Evolutionary conservation across 108 stramenopile species (phyloP).

Genomic region (Skeletonema tropicum): DNA sequence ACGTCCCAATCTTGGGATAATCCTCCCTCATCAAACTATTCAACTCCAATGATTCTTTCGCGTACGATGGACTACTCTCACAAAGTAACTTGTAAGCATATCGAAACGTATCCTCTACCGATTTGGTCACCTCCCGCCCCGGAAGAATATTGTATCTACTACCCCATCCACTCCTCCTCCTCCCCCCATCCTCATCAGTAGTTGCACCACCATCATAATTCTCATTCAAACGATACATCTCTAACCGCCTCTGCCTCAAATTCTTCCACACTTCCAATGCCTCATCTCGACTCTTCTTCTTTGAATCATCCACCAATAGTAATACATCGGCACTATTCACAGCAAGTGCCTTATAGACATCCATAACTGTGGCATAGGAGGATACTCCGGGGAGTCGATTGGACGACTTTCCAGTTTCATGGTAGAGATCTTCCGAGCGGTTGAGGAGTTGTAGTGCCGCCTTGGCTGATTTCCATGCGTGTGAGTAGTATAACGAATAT

Average conservation of each 20-base stretch:
- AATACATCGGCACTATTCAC: conserved; percentile 7
- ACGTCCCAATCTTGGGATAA: conserved; percentile 28
- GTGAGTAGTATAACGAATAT: background rate
- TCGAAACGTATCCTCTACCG: conserved; percentile 36
- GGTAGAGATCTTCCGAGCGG: conserved; percentile 40
- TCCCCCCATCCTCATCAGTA: no score
- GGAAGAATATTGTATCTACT: conserved; percentile 20
- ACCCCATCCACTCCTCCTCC: background rate
- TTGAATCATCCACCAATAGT: conserved; percentile 5
- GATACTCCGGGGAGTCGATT: conserved; percentile 26
- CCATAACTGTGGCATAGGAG: conserved; percentile 40
- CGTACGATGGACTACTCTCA: conserved; percentile 24
- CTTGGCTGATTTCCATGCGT: conserved; percentile 38
- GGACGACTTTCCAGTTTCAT: conserved; percentile 25
- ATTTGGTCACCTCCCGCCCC: background rate
- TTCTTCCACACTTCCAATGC: conserved; percentile 30
- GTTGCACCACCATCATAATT: background rate
- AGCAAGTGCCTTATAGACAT: conserved; percentile 41
- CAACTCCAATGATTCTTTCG: background rate
- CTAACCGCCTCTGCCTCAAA: conserved; percentile 19
- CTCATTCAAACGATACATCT: conserved; percentile 27
- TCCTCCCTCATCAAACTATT: background rate
- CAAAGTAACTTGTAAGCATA: conserved; percentile 24
- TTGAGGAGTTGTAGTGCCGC: conserved; percentile 28
- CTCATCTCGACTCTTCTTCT: conserved; percentile 34